These are phyloP conservation scores for Nothopassalora personata DNA, from an alignment of 2,329 filamentous ascomycete species.

Conservation along the genomic window DNA sequence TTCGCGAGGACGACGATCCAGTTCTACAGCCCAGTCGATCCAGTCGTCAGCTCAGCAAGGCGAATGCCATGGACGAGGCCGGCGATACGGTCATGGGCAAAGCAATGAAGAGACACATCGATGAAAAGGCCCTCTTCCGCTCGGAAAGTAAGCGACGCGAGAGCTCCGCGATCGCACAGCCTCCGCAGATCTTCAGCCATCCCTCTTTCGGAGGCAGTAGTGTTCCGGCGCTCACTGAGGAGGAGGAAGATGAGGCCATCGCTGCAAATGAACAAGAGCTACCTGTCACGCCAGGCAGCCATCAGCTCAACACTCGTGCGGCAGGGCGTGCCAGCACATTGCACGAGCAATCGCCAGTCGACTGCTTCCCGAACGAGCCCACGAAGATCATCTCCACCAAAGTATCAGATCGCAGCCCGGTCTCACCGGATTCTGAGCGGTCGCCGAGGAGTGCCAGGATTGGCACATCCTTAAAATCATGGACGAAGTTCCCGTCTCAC, in stretches of 20 bases:
- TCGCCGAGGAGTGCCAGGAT: slow-evolving; percentile 13
- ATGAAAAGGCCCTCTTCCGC: slow-evolving; percentile 32
- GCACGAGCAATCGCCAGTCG: not conserved
- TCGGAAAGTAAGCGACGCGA: slow-evolving; percentile 27
- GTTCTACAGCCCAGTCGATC: slow-evolving; percentile 1
- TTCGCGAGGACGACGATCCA: slow-evolving; percentile 19
- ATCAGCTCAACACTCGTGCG: not conserved
- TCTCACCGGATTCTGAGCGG: not conserved
- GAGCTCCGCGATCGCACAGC: not conserved
- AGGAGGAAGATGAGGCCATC: slow-evolving; percentile 1
- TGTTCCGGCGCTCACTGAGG: slow-evolving; percentile 2
- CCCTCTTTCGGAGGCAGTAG: slow-evolving; percentile 2
- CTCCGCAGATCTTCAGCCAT: slow-evolving; percentile 15
- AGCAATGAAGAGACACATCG: slow-evolving; percentile 30
- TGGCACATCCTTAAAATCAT: slow-evolving; percentile 32
- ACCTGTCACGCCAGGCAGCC: not conserved
- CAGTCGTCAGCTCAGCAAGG: slow-evolving; percentile 18
- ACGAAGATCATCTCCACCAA: not conserved
- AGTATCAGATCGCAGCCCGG: not conserved
- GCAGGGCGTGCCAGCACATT: not conserved
- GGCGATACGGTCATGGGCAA: slow-evolving; percentile 27
- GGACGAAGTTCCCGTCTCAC: slow-evolving; percentile 45
- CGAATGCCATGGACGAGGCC: slow-evolving; percentile 9
- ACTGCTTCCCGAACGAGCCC: not conserved
- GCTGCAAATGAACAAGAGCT: not conserved